A percentile compares a stretch with the other conserved stretches of the same genome.
These are phyloP conservation scores for Metschnikowia gelsemii DNA, from an alignment of 805 yeast species.

Conservation along the genomic window DNA sequence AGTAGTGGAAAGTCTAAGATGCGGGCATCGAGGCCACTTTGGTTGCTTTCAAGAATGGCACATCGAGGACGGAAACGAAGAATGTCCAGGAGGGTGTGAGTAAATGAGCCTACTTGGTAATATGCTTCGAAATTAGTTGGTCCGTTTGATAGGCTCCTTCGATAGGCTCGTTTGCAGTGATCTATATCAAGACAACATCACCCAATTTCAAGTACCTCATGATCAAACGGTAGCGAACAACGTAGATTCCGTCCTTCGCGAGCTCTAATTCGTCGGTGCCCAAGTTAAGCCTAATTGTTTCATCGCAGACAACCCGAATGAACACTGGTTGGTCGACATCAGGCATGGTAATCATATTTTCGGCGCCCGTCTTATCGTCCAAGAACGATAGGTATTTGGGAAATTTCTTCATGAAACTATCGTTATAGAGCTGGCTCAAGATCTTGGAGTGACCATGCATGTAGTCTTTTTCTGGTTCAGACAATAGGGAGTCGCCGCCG, in stretches of 20 bases:
- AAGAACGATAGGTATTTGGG: conserved; percentile 70
- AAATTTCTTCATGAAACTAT: conserved; percentile 61
- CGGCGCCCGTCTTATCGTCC: conserved; percentile 62
- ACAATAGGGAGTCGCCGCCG: conserved; percentile 33
- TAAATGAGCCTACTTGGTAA: background rate
- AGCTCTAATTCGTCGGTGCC: conserved; percentile 31
- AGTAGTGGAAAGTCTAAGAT: conserved; percentile 53
- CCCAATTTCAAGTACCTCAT: conserved; percentile 35
- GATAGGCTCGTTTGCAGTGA: background rate
- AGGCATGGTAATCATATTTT: conserved; percentile 79
- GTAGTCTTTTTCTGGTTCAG: conserved; percentile 61
- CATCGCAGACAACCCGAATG: conserved; percentile 51
- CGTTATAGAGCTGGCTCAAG: conserved; percentile 61
- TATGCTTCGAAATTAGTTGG: background rate
- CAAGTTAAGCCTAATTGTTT: conserved; percentile 28
- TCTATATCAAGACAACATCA: conserved; percentile 37
- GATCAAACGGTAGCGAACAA: conserved; percentile 58
- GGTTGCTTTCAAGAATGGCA: conserved; percentile 82
- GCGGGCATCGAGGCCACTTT: conserved; percentile 89
- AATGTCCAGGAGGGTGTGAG: conserved; percentile 78
- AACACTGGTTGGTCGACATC: conserved; percentile 77
- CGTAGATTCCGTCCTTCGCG: conserved; percentile 66
- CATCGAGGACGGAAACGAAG: conserved; percentile 55
- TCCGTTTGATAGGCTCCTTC: background rate
- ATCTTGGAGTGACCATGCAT: conserved; percentile 67